Percentiles rank a stretch among this genome's conserved stretches.
phyloP scores from a whole-genome alignment of 1,284 basidiomycete species.

The Fistulinella staudtii region DNA sequence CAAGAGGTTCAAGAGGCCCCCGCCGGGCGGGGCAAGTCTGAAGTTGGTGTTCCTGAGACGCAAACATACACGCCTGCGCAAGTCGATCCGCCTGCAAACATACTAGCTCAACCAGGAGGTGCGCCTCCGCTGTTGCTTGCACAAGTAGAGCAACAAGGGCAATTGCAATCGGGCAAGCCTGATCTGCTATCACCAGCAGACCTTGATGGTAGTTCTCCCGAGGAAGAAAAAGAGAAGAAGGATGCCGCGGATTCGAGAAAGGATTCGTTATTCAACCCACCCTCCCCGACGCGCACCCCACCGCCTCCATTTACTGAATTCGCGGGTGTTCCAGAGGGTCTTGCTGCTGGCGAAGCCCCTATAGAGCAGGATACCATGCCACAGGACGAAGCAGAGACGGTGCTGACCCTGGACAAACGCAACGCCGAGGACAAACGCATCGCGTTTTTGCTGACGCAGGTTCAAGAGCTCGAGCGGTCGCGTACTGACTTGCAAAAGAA shows the following conservation, averaged over 20 bases:
- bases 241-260: not conserved
- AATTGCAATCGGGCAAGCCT: not conserved
- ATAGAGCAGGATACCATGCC: conserved; percentile 10
- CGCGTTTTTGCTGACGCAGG: conserved; percentile 20
- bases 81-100: conserved; percentile 22
- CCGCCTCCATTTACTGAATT: conserved; percentile 29
- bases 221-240: not conserved
- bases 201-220: not conserved
- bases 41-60: conserved; percentile 11
- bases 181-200: conserved; percentile 5
- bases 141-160: conserved; percentile 2
- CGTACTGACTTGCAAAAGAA: not conserved
- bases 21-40: conserved; percentile 2
- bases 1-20: conserved; percentile 1
- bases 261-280: conserved; percentile 8
- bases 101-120: conserved; percentile 14
- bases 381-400: conserved; percentile 21
- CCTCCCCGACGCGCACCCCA: conserved; percentile 14
- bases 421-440: conserved; percentile 24
- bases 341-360: conserved; percentile 8
- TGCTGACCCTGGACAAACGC: conserved; percentile 25
- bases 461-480: conserved; percentile 13
- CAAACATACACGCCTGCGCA: conserved; percentile 19
- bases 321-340: conserved; percentile 3
- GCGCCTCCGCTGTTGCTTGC: conserved; percentile 7